Conservation (phyloP, 192 early-diverging fungal species). For the Backusella parvicylindrica region DNA sequence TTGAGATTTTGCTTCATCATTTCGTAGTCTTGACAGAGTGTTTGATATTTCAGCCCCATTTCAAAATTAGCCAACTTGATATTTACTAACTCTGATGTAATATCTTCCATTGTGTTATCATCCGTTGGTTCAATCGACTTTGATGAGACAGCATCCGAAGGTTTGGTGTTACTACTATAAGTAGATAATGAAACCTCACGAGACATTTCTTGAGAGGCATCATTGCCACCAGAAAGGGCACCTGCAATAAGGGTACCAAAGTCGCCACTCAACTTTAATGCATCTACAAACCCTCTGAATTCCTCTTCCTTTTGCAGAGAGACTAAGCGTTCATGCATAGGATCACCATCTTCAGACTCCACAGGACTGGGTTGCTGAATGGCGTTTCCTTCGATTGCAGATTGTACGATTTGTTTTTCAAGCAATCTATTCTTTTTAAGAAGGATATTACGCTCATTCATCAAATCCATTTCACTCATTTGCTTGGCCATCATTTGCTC, state of each 20-base stretch:
- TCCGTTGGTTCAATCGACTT: background rate
- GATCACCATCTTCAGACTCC: conserved; percentile 3
- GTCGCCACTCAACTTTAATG: conserved; percentile 24
- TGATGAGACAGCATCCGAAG: background rate
- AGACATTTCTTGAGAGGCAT: background rate
- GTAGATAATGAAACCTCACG: background rate
- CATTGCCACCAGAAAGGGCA: conserved; percentile 18
- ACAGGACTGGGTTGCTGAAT: conserved; percentile 4
- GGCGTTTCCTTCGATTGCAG: conserved; percentile 31
- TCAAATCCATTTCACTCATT: conserved; percentile 45
- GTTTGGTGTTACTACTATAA: background rate
- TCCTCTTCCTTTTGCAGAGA: conserved; percentile 18
- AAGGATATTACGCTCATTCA: conserved; percentile 48
- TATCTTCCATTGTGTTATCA: background rate
- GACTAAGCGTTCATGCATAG: background rate
- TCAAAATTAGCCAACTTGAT: conserved; percentile 40
- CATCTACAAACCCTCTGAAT: conserved; percentile 24
- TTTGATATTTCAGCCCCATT: conserved; percentile 37
- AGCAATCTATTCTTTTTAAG: conserved; percentile 27
- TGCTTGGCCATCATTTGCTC: conserved; percentile 56
- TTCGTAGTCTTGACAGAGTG: conserved; percentile 29
- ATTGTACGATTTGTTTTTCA: conserved; percentile 13
- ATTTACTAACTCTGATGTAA: conserved; percentile 36
- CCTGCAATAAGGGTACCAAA: conserved; percentile 33
- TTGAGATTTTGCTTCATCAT: conserved; percentile 20